A percentile compares a stretch with the other conserved stretches of the same genome.
These are phyloP conservation scores for Melanogaster broomeanus DNA, from an alignment of 768 basidiomycete genomes.

Conservation along the genomic window DNA sequence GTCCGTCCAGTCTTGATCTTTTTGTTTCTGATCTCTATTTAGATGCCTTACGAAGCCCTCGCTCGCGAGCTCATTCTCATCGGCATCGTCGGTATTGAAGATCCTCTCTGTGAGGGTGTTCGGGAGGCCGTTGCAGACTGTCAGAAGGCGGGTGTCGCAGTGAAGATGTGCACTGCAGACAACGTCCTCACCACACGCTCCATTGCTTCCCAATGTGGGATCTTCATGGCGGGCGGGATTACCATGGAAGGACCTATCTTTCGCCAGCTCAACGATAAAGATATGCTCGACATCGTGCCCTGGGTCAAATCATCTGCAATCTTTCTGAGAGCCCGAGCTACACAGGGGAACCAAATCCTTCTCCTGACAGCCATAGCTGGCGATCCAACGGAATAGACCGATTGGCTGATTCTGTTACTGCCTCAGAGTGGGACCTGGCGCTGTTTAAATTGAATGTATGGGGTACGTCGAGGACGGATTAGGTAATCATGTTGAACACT, in stretches of 20 bases:
- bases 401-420: constrained; percentile 53
- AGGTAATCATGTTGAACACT: too few species aligned
- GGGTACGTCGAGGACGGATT: too few species aligned
- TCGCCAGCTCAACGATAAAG: constrained; percentile 67
- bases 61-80: constrained; percentile 77
- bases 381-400: constrained; percentile 64
- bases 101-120: constrained; percentile 92
- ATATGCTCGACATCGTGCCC: constrained; percentile 77
- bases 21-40: constrained; percentile 12
- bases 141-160: constrained; percentile 82
- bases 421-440: constrained; percentile 70
- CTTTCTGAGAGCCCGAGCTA: constrained; percentile 23
- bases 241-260: constrained; percentile 99
- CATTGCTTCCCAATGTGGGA: constrained; percentile 96
- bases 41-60: constrained; percentile 74
- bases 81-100: constrained; percentile 93
- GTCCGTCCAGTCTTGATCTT: constrained; percentile 11
- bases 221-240: constrained; percentile 92
- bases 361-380: constrained; percentile 52
- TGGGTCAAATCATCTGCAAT: constrained; percentile 85
- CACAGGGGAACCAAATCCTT: constrained; percentile 24
- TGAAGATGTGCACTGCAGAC: constrained; percentile 99
- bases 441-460: too few species aligned
- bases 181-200: constrained; percentile 95
- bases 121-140: constrained; percentile 89